Evolutionary conservation across 2,329 filamentous ascomycete species (phyloP), one percentile per base, ranked within the genome.

Genomic region (Ploettnerulaceae sp.): DNA sequence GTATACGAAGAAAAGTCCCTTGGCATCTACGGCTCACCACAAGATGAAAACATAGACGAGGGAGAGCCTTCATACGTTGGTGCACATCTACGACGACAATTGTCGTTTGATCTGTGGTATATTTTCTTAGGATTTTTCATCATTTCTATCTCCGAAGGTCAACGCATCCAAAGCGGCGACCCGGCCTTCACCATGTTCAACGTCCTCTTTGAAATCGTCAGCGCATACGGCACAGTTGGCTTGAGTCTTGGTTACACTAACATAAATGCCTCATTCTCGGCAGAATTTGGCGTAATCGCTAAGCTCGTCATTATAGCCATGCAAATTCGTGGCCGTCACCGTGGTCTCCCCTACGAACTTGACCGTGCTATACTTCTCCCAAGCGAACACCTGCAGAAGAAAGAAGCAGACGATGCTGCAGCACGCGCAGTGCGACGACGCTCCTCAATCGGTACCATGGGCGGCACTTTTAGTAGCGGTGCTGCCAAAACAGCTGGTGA

Each of bases 51-150:
- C 3, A 69, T 72, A 3, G 71, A 77, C 1, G 71, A 74, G n/a
- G 71, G 74, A 2, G 68, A 71, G 3, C 79, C 88, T 34, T 91
- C 84, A 51, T 97, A 96, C 58, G 84, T 98, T 41, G 87, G 89
- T 2, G 83, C 87, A 41, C 93, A 98, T 78, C 76, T 98, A 64
- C 86, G 93, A 28, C 82, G 86, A 36, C 93, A 98, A 67, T 77
- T 98, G 26, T 95, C 89, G 44, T 98, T 98, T 69, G 93, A 98
- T 68, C 67, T 98, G 66, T 98, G 93, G 93, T 98, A 89, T 61
- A 85, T 98, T 48, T 95, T 95, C 62, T 66, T 97, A 17, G 93
- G 93, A 1, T 81, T 95, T 57, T 98, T 98, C 69, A 79, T 97
- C 63, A 86, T 98, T 60, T 77, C 85, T 51, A 95, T 98, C 58